A percentile compares a stretch with the other conserved stretches of the same genome.
Conservation (phyloP, 768 basidiomycete genomes). For the Boletus reticuloceps region DNA sequence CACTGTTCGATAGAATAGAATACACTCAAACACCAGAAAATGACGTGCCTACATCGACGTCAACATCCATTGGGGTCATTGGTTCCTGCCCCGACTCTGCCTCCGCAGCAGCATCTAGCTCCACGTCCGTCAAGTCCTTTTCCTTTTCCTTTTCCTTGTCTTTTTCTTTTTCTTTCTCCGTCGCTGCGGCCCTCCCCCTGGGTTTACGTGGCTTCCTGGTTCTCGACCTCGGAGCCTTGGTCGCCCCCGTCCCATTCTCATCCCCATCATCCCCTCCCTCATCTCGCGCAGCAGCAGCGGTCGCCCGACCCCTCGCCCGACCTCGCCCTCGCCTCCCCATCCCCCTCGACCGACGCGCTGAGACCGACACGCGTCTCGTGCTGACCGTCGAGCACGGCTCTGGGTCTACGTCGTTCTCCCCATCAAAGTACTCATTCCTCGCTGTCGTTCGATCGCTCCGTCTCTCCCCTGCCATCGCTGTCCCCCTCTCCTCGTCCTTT, state of each 20-base stretch:
- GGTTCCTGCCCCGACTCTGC: conserved; percentile 35
- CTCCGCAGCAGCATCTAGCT: conserved; percentile 26
- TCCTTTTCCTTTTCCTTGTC: conserved; percentile 21
- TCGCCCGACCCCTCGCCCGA: conserved; percentile 34
- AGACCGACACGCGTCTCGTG: neutral
- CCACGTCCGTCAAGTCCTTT: conserved; percentile 32
- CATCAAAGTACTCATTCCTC: conserved; percentile 73
- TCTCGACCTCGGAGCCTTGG: conserved; percentile 34
- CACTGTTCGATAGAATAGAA: neutral
- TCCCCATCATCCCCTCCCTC: conserved; percentile 41
- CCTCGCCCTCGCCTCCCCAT: conserved; percentile 29
- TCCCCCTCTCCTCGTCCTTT: conserved; percentile 64
- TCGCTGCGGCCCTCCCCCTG: conserved; percentile 12
- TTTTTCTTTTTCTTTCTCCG: conserved; percentile 26
- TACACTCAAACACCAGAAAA: neutral
- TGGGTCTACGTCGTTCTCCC: conserved; percentile 64
- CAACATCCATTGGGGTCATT: conserved; percentile 37
- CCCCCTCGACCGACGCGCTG: conserved; percentile 22
- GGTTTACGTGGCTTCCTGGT: conserved; percentile 26
- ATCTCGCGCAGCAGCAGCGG: conserved; percentile 22
- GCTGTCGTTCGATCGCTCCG: conserved; percentile 51
- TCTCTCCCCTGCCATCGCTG: conserved; percentile 50
- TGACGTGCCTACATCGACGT: conserved; percentile 26
- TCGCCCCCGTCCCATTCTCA: conserved; percentile 25
- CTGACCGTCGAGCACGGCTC: conserved; percentile 29